These are phyloP conservation scores for Lablab purpureus DNA, from an alignment of 306 rosid genomes.

Conservation along the genomic window DNA sequence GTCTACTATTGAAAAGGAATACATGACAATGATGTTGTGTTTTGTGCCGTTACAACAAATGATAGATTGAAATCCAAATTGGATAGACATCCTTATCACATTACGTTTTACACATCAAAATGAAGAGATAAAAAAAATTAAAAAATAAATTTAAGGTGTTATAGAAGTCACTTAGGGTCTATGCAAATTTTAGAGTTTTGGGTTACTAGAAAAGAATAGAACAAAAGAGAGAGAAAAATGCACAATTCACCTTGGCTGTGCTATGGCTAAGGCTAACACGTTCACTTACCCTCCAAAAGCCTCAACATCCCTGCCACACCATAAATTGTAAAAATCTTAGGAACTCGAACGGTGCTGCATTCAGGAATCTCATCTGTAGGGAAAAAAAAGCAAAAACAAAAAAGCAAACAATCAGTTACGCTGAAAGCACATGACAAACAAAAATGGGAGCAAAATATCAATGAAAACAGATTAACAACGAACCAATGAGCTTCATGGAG, in stretches of 20 bases:
- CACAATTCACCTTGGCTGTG: background rate
- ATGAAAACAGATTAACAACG: conserved; percentile 25
- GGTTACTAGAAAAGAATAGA: background rate
- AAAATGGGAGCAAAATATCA: background rate
- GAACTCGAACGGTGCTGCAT: conserved; percentile 70
- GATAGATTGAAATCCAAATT: too few relatives aligned
- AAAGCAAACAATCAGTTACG: background rate
- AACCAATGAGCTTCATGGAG: conserved; percentile 85
- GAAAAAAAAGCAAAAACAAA: conserved; percentile 22
- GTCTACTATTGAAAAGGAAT: conserved; percentile 16
- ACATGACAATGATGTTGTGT: too few relatives aligned
- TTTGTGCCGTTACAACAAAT: too few relatives aligned
- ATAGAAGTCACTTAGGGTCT: too few relatives aligned
- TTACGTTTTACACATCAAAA: too few relatives aligned
- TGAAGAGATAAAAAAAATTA: too few relatives aligned
- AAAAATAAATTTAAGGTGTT: too few relatives aligned
- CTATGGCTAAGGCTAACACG: conserved; percentile 21
- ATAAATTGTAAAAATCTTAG: conserved; percentile 76
- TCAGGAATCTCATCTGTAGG: conserved; percentile 79
- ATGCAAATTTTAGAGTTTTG: too few relatives aligned
- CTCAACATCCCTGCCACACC: conserved; percentile 88
- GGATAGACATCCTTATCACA: too few relatives aligned
- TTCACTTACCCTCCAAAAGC: conserved; percentile 80
- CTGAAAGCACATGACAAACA: background rate
- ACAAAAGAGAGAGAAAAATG: background rate